Base-by-base conservation (phyloP, 2,329 filamentous ascomycete genomes). In the Ceratocystis smalleyi region DNA sequence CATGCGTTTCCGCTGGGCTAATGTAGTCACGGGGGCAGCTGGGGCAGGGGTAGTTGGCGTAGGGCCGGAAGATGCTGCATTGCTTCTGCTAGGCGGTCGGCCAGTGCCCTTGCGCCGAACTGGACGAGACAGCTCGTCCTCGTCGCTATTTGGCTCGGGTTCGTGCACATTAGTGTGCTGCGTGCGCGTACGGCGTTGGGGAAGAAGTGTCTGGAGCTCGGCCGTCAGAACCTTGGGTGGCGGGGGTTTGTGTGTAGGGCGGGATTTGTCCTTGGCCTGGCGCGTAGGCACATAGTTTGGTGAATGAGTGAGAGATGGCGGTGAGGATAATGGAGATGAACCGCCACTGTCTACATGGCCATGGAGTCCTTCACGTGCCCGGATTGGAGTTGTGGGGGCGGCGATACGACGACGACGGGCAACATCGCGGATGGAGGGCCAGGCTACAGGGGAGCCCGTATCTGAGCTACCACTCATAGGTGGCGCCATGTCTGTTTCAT, bases 291-390 rank as follows among this genome's bases (percentile, higher is more conserved):
- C 71, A 66, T 76, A 78, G 69, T 86, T 85, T 40, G 84, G 84
- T 0, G 84, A 87, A 69, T 86, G 83, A 3, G 83, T 87, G 3
- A 87, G 75, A 0, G 84, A 86, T 0, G 84, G 84, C 0, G 83
- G 84, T 1, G 83, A 86, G 1, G 84, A 86, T 10, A 82, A 74
- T 57, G 83, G 78, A 0, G 81, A 83, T n/a, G 75, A 68, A 67
- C 76, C 73, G 55, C 76, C 76, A 27, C 64, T 63, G 43, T 45
- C 61, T 1, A 17, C 35, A 3, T 10, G n/a, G 2, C 35, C 30
- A n/a, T 55, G 57, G 5, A 27, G 10, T 43, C 63, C 63, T n/a
- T 57, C 49, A 12, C 62, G 43, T 43, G 75, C 71, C 6, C 71
- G 71, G 19, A 72, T 66, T 5, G 76, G 75, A 0, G 76, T 77